Base-by-base conservation (phyloP, 2,329 filamentous ascomycete species). In the Neurospora crassa region DNA sequence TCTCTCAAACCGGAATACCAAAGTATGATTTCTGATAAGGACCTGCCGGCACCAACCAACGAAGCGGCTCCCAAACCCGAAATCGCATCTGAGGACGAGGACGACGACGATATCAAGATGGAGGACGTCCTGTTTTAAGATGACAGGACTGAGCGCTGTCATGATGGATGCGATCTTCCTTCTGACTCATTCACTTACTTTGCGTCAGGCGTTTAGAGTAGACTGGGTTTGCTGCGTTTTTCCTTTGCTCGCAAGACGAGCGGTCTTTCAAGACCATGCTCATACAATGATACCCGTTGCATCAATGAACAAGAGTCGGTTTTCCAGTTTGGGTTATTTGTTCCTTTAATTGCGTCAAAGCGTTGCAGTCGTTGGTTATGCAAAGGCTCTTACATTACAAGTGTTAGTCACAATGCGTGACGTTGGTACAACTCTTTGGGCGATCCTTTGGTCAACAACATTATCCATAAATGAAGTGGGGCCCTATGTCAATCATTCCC, bases 1-100 rank as follows among this genome's bases (percentile, higher is more conserved):
- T 91, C 91, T 76, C 82, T 97, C 71, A 93, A 91, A 79, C 85
- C 88, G 2, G 91, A 93, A 78, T 91, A 91, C 71, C 74, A 77
- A 59, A 69, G 71, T 43, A 74, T 77, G 71, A 70, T 76, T 7
- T 70, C 70, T 10, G 70, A 68, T 76, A 83, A 86, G 71, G 82
- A 83, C 47, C 59, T 74, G 40, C 86, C 84, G 71, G 84, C 86
- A 74, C 83, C 84, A 24, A 82, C 83, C 68, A 82, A 84, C 69
- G 90, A 87, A 72, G 83, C 83, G 70, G 85, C 83, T 59, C 83
- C 73, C 2, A 69, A 85, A 53, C 83, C 84, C 34, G 84, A 79
- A 14, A 86, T 88, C 68, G 82, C 83, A 2, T 89, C 88, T 34
- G 87, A 87, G 12, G 91, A 91, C 47, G 89, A 85, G 11, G 85